Evolutionary conservation across 208 protist species (phyloP), one percentile per base, ranked within the genome.

Genomic region (Wallacemonas collosoma): DNA sequence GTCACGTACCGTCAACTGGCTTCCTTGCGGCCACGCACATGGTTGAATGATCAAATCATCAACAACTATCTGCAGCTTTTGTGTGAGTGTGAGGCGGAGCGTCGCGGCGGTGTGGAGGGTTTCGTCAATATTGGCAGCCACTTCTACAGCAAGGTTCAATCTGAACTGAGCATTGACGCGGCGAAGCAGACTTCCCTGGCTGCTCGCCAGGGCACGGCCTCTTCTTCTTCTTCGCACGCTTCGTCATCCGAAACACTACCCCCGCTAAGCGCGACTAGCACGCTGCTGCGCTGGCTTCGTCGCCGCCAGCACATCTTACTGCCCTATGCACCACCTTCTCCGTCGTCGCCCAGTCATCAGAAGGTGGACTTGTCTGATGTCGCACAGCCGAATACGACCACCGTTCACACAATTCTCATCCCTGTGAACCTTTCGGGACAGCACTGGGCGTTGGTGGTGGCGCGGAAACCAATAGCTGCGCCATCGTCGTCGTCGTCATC

Each of bases 31-130:
- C 79, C 87, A 8, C 61, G 75, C 0, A 51, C 48, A 68, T 95
- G 90, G 90, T 70, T 95, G 5, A 95, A 89, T 58, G 90, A 95
- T 61, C 87, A 95, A 63, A 81, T 93, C 41, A 92, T 95, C 68
- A 95, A 95, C 77, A 87, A 83, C 53, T 93, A 95, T 71, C 68
- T 93, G 15, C 72, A 85, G 63, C 75, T 95, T 58, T 80, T 95
- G 26, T 89, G 81, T 60, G 76, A 85, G 65, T 50, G n/a, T 14
- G 68, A 39, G 26, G 50, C 38, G 3, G 77, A 73, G 14, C 17
- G 8, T 15, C 54, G 80, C 41, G 39, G 35, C 2, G 68, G 76
- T 14, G 43, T 15, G 9, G 76, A 79, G 56, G 65, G 48, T 8
- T 61, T 85, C 1, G 76, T 82, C 2, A 89, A 81, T 2, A 58